These are phyloP conservation scores for Brassica incana DNA, from an alignment of 345 rosid genomes.

Conservation along the genomic window DNA sequence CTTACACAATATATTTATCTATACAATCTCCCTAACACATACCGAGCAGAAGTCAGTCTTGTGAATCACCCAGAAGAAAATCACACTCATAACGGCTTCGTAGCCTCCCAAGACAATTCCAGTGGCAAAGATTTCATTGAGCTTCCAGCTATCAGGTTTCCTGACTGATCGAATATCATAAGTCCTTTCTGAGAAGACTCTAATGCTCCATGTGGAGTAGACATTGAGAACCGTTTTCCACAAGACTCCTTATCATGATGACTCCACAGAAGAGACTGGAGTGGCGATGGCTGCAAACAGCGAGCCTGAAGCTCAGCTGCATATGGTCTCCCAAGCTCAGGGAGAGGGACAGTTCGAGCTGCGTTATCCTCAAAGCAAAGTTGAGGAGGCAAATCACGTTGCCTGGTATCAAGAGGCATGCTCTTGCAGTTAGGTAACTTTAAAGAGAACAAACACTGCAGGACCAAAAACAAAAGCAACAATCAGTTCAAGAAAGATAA, in stretches of 20 bases:
- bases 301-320: constrained; percentile 48
- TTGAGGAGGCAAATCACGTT: constrained; percentile 46
- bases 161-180: constrained; percentile 69
- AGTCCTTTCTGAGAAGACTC: constrained; percentile 50
- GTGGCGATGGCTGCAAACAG: constrained; percentile 42
- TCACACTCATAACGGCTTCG: too few species aligned
- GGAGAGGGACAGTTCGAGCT: constrained; percentile 42
- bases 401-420: constrained; percentile 47
- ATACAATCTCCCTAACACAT: too few species aligned
- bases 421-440: constrained; percentile 51
- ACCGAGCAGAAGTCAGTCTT: too few species aligned
- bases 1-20: too few species aligned
- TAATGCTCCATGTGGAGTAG: constrained; percentile 35
- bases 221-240: constrained; percentile 37
- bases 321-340: constrained; percentile 44
- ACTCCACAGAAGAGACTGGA: constrained; percentile 43
- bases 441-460: constrained; percentile 40
- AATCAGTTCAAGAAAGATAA: constrained; percentile 4
- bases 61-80: too few species aligned
- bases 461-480: constrained; percentile 32
- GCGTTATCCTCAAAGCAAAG: constrained; percentile 41
- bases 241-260: constrained; percentile 32
- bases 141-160: constrained; percentile 18
- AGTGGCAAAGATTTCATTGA: too few species aligned
- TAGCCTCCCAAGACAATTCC: too few species aligned